These are phyloP conservation scores for Selaginella moellendorffii DNA, from an alignment of 75 land plant species.

Conservation along the genomic window DNA sequence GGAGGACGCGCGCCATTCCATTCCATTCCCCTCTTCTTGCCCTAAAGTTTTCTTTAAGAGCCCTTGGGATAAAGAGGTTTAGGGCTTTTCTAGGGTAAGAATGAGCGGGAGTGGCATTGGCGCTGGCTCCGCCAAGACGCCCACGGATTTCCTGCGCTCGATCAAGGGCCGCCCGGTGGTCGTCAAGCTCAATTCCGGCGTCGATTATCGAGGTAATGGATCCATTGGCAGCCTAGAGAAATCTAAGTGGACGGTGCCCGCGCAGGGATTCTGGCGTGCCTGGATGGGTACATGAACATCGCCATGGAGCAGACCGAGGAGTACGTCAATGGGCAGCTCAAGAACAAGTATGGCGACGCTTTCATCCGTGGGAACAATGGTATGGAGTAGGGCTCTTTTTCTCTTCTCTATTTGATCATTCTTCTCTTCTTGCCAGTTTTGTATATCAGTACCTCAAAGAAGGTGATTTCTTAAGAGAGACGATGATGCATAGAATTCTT, in stretches of 20 bases:
- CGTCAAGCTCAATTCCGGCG: constrained; percentile 92
- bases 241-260: too few species aligned
- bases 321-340: constrained; percentile 93
- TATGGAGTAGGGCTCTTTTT: constrained; percentile 18
- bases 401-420: background rate
- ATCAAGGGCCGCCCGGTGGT: constrained; percentile 94
- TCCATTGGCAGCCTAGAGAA: too few species aligned
- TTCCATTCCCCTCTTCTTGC: too few species aligned
- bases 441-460: constrained; percentile 77
- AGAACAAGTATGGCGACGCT: constrained; percentile 96
- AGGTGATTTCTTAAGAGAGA: constrained; percentile 1
- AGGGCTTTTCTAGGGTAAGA: too few species aligned
- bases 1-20: too few species aligned
- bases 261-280: constrained; percentile 86
- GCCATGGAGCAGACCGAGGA: constrained; percentile 99
- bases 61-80: too few species aligned
- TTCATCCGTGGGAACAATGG: constrained; percentile 97
- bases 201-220: constrained; percentile 61
- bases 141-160: constrained; percentile 87
- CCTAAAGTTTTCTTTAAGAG: too few species aligned
- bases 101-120: constrained; percentile 38
- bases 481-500: background rate
- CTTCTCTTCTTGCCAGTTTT: constrained; percentile 41
- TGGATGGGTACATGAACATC: constrained; percentile 95
- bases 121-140: constrained; percentile 53